Evolutionary conservation across 2,329 filamentous ascomycete genomes (phyloP).

Genomic region (Amylocarpus encephaloides): DNA sequence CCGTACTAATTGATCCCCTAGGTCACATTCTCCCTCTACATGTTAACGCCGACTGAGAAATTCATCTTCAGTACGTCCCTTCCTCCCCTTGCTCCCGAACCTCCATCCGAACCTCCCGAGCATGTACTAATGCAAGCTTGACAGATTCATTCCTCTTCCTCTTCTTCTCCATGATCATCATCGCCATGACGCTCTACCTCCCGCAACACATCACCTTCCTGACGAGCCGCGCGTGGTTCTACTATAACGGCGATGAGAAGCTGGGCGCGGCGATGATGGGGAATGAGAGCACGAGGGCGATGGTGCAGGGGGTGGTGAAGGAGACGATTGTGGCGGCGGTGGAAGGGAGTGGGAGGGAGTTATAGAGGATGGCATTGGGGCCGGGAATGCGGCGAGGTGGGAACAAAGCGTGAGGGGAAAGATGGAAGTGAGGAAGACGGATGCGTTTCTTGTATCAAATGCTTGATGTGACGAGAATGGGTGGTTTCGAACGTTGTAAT

Average conservation of each 20-base stretch:
- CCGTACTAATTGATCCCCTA: conserved; percentile 75
- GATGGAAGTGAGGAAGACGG: not conserved
- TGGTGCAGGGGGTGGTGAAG: conserved; percentile 21
- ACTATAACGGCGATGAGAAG: conserved; percentile 73
- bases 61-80: conserved; percentile 81
- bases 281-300: conserved; percentile 18
- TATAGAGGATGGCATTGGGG: not conserved
- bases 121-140: not conserved
- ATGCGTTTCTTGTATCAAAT: not conserved
- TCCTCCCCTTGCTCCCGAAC: not conserved
- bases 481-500: not conserved
- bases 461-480: not conserved
- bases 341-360: conserved; percentile 2
- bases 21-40: conserved; percentile 93
- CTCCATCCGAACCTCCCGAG: not conserved
- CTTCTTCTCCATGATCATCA: conserved; percentile 76
- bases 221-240: conserved; percentile 84
- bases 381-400: not conserved
- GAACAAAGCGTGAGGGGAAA: not conserved
- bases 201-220: conserved; percentile 84
- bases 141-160: conserved; percentile 88
- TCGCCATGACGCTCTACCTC: conserved; percentile 86
- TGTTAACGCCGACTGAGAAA: conserved; percentile 93
- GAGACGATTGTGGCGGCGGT: conserved; percentile 23
- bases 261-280: conserved; percentile 10